Base-by-base conservation (phyloP, 306 rosid genomes). In the Castanea sativa region DNA sequence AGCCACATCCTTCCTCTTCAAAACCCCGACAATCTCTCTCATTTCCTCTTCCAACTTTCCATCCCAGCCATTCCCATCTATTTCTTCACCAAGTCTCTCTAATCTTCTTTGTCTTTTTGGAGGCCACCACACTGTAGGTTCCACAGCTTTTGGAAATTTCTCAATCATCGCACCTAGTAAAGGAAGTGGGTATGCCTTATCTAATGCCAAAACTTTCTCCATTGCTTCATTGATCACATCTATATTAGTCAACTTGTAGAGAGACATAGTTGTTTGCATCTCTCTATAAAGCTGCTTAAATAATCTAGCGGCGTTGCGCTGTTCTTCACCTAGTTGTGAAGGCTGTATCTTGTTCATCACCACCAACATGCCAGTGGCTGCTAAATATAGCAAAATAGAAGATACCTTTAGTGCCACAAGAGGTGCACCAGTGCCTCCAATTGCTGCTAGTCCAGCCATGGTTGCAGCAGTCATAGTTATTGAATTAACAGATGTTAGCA, bases 81-180 rank as follows among this genome's bases (percentile, higher is more conserved):
- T 18, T 27, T 25, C 67, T 75, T 72, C 76, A 15, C 56, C 70
- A 15, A 73, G 49, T 59, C 38, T 75, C 73, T 80, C 75, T 73
- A 73, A 38, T 35, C 58, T 49, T 64, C 58, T 83, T 60, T 30
- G 85, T 64, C 52, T 83, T 59, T 33, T 14, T 71, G 21, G 60
- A 18, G 96, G 97, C 98, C 98, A 94, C 96, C 96, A 94, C 33
- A 86, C 81, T 21, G 98, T 86, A 32, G 98, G 93, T 55, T 92
- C 86, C 19, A 83, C 87, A 12, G 53, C 79, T 67, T 77, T 33
- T 30, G 97, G 96, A 60, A 92, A 86, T 13, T 92, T 94, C 23
- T 94, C 97, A 18, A 90, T 83, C 97, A 94, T 92, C 58, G 90
- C 13, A 12, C 97, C 96, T 18, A 94, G 43, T 18, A 94, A 53